These are phyloP conservation scores for Macrophomina tecta DNA, from an alignment of 2,329 filamentous ascomycete species.

Conservation along the genomic window DNA sequence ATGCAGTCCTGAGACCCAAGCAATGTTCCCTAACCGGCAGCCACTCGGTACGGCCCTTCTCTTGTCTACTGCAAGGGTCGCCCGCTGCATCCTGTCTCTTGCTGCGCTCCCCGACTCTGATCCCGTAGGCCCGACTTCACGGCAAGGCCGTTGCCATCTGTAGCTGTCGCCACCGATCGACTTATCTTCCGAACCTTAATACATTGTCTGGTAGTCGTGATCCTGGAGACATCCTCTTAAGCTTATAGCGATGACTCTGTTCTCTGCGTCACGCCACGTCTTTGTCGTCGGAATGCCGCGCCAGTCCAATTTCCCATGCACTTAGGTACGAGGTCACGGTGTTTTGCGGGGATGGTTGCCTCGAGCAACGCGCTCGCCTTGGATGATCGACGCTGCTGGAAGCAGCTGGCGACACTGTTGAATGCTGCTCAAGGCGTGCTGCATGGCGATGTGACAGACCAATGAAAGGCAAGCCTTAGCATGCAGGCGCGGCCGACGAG, in stretches of 20 bases:
- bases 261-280: slow-evolving; percentile 7
- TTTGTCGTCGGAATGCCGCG: neutral
- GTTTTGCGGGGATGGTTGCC: slow-evolving; percentile 15
- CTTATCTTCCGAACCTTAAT: slow-evolving; percentile 17
- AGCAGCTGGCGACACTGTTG: neutral
- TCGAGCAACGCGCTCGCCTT: neutral
- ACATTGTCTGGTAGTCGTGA: slow-evolving; percentile 3
- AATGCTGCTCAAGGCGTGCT: slow-evolving; percentile 1
- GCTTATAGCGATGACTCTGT: slow-evolving; percentile 8
- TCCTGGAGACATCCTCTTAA: neutral
- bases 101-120: neutral
- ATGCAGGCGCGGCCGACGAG: neutral
- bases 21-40: neutral
- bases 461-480: neutral
- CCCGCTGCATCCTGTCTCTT: neutral
- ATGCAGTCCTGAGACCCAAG: neutral
- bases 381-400: neutral
- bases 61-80: slow-evolving; percentile 13
- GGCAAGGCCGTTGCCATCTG: neutral
- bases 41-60: neutral
- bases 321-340: neutral
- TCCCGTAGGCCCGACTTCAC: slow-evolving; percentile 1
- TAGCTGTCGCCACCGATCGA: slow-evolving; percentile 12
- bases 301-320: neutral
- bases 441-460: neutral